Conservation (phyloP, 805 yeast genomes). For the Suhomyces emberorum region DNA sequence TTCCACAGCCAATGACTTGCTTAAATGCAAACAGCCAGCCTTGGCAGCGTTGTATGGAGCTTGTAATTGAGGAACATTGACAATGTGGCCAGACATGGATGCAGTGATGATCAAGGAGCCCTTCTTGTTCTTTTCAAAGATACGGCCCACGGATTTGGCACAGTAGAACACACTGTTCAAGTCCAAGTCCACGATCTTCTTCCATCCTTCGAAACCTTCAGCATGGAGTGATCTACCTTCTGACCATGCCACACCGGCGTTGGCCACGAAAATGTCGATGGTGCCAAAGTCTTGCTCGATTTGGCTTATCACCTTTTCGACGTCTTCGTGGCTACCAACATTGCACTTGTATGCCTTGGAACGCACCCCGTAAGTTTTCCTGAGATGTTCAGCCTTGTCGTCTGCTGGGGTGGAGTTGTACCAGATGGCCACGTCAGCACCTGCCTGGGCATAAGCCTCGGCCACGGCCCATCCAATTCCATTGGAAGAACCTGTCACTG, state of each 20-base stretch:
- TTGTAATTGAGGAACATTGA: conserved; percentile 43
- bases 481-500: conserved; percentile 79
- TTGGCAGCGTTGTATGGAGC: conserved; percentile 48
- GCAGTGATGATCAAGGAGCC: conserved; percentile 46
- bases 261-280: conserved; percentile 81
- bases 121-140: conserved; percentile 36
- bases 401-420: conserved; percentile 59
- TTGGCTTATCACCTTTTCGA: conserved; percentile 46
- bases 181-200: conserved; percentile 38
- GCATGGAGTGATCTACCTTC: conserved; percentile 46
- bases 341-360: conserved; percentile 64
- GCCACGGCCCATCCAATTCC: conserved; percentile 85
- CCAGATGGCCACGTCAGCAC: conserved; percentile 77
- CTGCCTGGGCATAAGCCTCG: conserved; percentile 81
- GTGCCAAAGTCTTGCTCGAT: conserved; percentile 70
- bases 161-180: conserved; percentile 43
- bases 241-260: conserved; percentile 63
- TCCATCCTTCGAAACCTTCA: conserved; percentile 33
- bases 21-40: conserved; percentile 43
- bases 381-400: conserved; percentile 51
- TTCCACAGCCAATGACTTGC: conserved; percentile 44
- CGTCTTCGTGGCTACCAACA: conserved; percentile 48
- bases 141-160: conserved; percentile 39
- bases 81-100: conserved; percentile 48
- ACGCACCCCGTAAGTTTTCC: conserved; percentile 56